Evolutionary conservation across 768 basidiomycete genomes (phyloP), one percentile per base, ranked within the genome.

Genomic region (Gymnopilus junonius): DNA sequence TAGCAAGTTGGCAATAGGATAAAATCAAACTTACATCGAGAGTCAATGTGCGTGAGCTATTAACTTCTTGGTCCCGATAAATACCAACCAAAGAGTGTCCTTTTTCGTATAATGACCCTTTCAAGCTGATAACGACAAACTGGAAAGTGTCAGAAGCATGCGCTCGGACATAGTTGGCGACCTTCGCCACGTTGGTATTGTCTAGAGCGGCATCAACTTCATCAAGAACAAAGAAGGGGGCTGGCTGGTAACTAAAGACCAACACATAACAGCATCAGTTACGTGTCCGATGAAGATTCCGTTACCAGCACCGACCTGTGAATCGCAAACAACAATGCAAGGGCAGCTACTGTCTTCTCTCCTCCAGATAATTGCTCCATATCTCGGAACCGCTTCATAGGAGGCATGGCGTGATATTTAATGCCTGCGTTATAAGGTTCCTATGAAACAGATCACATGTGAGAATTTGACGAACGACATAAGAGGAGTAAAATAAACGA

Each of bases 361-460:
- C 97, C 97, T 58, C 97, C 97, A 0, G 96, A 99, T 14, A 99
- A 81, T 74, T 99, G 97, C 62, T 98, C 96, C 96, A 99, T 99
- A 73, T 99, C 97, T 64, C 96, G 86, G 84, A 99, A 99, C 2
- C 95, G 92, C 75, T 99, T 99, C 91, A 98, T 97, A 0, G 97
- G 97, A 0, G 97, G 97, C 97, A 99, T 99, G 0, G 97, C 96
- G 71, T 99, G 97, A 73, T 99, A 99, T 76, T 97, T 98, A 80
- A 99, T 94, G 58, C 97, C 78, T 7, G 76, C 78, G 31, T 74
- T 71, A 55, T 74, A 74, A 25, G 70, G 75, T 69, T 77, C 75
- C 76, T 79, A 43, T 12, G n/a, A 7, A 25, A 46, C 34, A 17
- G 43, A 48, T 29, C 31, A 34, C 29, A 61, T 35, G 23, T 25